Conservation (phyloP, 306 rosid genomes). For the Sophora flavescens region DNA sequence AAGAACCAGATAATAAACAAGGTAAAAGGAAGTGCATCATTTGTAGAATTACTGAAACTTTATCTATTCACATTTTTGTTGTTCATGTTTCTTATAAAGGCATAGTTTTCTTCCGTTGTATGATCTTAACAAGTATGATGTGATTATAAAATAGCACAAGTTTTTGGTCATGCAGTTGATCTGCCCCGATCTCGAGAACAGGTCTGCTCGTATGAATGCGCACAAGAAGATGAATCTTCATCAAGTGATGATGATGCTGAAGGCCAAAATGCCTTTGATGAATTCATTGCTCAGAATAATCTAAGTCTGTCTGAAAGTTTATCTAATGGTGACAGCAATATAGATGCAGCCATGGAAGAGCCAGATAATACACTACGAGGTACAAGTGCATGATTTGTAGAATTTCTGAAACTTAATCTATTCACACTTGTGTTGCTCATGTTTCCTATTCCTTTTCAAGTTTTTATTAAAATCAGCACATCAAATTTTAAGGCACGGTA, state of each 20-base stretch:
- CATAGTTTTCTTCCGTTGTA: conserved; percentile 7
- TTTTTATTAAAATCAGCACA: conserved; percentile 24
- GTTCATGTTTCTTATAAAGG: conserved; percentile 7
- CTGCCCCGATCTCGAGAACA: conserved; percentile 46
- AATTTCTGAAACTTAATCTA: conserved; percentile 11
- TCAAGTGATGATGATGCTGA: conserved; percentile 56
- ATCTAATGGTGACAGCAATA: conserved; percentile 40
- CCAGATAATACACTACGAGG: conserved; percentile 49
- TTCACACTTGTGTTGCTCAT: conserved; percentile 17
- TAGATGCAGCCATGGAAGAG: conserved; percentile 47
- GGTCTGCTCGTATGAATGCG: conserved; percentile 35
- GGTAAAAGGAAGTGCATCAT: conserved; percentile 55
- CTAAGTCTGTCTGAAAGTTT: conserved; percentile 44
- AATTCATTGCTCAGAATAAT: conserved; percentile 54
- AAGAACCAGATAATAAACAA: conserved; percentile 49
- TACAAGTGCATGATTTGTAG: conserved; percentile 51
- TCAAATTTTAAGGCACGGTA: background rate
- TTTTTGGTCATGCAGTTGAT: conserved; percentile 47
- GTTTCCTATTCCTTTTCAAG: background rate
- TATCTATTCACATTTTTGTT: conserved; percentile 3
- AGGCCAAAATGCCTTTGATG: conserved; percentile 47
- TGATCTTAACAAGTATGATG: conserved; percentile 12
- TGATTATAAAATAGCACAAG: background rate
- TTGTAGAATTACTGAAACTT: conserved; percentile 16
- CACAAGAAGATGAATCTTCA: conserved; percentile 54